A percentile compares a stretch with the other conserved stretches of the same genome.
phyloP scores from a whole-genome alignment of 495 filamentous ascomycete genomes.

The Lepidopterella palustris region DNA sequence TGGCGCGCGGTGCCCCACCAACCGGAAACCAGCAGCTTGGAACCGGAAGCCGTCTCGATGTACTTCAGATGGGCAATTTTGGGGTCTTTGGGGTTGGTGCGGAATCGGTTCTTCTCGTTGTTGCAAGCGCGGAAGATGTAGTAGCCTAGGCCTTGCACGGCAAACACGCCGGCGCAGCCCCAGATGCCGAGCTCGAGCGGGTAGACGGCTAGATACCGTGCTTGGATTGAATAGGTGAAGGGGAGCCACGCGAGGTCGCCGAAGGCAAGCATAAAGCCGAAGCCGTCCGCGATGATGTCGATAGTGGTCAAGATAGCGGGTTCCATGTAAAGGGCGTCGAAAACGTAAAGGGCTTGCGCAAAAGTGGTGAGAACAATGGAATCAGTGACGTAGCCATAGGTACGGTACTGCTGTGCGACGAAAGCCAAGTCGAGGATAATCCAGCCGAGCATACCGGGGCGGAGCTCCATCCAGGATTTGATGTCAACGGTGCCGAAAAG shows the following conservation, averaged over 20 bases:
- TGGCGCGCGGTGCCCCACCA: constrained; percentile 95
- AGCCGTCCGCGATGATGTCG: constrained; percentile 91
- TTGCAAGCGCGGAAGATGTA: constrained; percentile 88
- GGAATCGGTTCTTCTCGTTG: constrained; percentile 90
- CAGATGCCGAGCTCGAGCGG: constrained; percentile 65
- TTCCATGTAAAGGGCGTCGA: constrained; percentile 88
- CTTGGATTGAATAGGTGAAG: constrained; percentile 79
- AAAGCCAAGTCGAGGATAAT: constrained; percentile 79
- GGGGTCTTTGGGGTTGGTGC: constrained; percentile 79
- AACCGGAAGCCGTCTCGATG: constrained; percentile 78
- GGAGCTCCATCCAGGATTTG: constrained; percentile 83
- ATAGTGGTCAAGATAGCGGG: constrained; percentile 90
- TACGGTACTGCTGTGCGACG: constrained; percentile 79
- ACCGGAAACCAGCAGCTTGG: constrained; percentile 72
- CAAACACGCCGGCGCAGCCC: constrained; percentile 56
- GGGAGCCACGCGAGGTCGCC: constrained; percentile 93
- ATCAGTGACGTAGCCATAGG: constrained; percentile 75
- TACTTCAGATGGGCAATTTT: constrained; percentile 73
- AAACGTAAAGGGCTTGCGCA: constrained; percentile 76
- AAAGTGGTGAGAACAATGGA: constrained; percentile 74
- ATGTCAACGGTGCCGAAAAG: constrained; percentile 80
- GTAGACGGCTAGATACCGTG: constrained; percentile 79
- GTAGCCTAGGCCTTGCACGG: constrained; percentile 63
- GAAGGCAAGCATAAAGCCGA: constrained; percentile 94
- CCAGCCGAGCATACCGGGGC: constrained; percentile 89